Base-by-base conservation (phyloP, 1,284 basidiomycete genomes). In the Ustilago hordei region DNA sequence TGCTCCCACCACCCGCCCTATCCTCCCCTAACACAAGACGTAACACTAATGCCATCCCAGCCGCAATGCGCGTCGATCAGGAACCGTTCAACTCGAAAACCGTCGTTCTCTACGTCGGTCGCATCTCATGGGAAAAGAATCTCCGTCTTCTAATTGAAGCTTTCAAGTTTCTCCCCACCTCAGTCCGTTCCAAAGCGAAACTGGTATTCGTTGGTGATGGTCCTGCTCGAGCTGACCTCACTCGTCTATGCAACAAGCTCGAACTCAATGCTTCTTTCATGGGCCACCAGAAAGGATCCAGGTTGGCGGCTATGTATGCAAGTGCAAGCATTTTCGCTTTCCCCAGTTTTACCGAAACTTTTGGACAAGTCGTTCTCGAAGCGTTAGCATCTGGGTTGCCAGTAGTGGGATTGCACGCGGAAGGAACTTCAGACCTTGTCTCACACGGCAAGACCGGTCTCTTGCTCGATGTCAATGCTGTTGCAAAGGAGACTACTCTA, bases 181-280 rank as follows among this genome's bases (percentile, higher is more conserved):
- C 81, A 64, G 61, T 66, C 70, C 62, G 63, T 59, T 31, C 41
- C 85, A 75, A 75, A 38, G 88, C 88, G 28, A 89, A 89, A 73
- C 87, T 90, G 28, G 88, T 90, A 4, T 88, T 90, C 50, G 89
- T 90, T 23, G 90, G 90, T 7, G 89, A 90, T 64, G 90, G 90
- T 0, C 89, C 90, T 0, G 89, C 89, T 0, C 82, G 88, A 7
- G 63, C 58, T 1, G 89, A 89, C 35, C 85, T 89, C 2, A 88
- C 89, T 47, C 75, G 80, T 1, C 82, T 88, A n/a, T 89, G 89
- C 80, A 68, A 70, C 45, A 80, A 83, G 59, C 82, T 87, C 52
- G 86, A 85, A 0, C 87, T 89, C 64, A 88, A 88, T 55, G 89
- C 89, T 6, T 83, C 81, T 0, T 90, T 90, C 71, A 88, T 88